Evolutionary conservation across 2,329 filamentous ascomycete species (phyloP), one percentile per base, ranked within the genome.

Genomic region (Aspergillus carbonarius): DNA sequence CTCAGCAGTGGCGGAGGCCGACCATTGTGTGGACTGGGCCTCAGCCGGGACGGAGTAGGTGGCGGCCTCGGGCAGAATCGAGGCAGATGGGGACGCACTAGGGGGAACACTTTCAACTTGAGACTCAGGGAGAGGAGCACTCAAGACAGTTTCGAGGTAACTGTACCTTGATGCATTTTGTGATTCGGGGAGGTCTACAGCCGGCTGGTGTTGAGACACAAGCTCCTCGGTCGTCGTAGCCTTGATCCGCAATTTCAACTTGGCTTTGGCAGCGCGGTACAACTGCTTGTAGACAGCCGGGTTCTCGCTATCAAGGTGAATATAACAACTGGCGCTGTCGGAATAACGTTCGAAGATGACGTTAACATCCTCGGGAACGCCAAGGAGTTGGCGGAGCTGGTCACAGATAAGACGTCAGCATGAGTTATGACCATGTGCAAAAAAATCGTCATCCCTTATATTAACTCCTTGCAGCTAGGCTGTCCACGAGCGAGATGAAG

Each of bases 261-360:
- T 99, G 37, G 95, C 95, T 82, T 97, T 99, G 64, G 95, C 95
- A 66, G 95, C 95, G 70, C 95, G 89, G 74, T 95, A 93, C 42
- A 99, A 88, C 74, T 97, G 95, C 82, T 97, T 98, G 83, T 96
- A 99, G 70, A 96, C 91, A 47, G 90, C 83, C 8, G 85, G 78
- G 71, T 96, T 96, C 72, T 82, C 82, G 62, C 86, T 81, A 74
- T 96, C 89, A 60, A 99, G 88, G 46, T 85, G 82, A 65, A 98
- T 85, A 76, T 90, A 98, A 64, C 87, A 82, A 47, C 83, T 89
- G 64, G 92, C 91, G 64, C 92, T 97, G 78, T 99, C 95, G 64
- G 95, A 98, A 79, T 92, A 99, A 67, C 95, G 91, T 81, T 98
- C 93, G 70, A 98, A 88, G 69, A 87, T 77, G 72, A 88, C 83